Conservation (phyloP, 768 basidiomycete genomes). For the Tylopilus balloui region DNA sequence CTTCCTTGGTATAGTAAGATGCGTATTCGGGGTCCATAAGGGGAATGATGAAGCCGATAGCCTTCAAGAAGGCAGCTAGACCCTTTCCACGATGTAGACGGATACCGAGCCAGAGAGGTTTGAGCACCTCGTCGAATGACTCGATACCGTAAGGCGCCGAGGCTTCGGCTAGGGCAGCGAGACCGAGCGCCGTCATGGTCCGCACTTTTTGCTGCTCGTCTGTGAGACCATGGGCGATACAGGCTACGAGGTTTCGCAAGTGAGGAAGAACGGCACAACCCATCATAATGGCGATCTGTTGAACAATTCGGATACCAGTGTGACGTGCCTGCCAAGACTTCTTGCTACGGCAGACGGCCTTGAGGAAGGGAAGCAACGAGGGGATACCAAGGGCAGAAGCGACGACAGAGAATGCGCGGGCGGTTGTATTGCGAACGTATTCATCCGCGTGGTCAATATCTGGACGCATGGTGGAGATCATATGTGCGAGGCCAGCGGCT, state of each 20-base stretch:
- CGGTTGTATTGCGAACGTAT: conserved; percentile 98
- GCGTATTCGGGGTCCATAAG: conserved; percentile 99
- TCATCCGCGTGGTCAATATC: conserved; percentile 99
- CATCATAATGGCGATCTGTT: conserved; percentile 99
- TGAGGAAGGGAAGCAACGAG: conserved; percentile 94
- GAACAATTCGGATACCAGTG: conserved; percentile 98
- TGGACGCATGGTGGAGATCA: conserved; percentile 99
- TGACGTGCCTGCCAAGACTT: conserved; percentile 99
- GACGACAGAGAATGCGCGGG: conserved; percentile 97
- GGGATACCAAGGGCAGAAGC: conserved; percentile 98
- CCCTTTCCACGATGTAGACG: conserved; percentile 76
- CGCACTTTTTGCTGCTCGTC: conserved; percentile 80
- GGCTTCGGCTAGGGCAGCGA: conserved; percentile 94
- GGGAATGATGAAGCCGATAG: conserved; percentile 98
- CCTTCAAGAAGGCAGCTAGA: conserved; percentile 76
- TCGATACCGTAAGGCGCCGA: conserved; percentile 99
- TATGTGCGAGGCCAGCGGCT: conserved; percentile 97
- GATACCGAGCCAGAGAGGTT: conserved; percentile 76
- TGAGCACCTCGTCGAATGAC: conserved; percentile 93
- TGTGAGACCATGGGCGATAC: conserved; percentile 79
- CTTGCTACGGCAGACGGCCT: conserved; percentile 97
- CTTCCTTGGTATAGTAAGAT: conserved; percentile 98
- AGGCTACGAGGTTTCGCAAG: conserved; percentile 92
- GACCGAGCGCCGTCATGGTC: conserved; percentile 72
- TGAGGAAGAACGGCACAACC: conserved; percentile 97